phyloP scores from a whole-genome alignment of 441 rosid species.

The Populus hybrid region DNA sequence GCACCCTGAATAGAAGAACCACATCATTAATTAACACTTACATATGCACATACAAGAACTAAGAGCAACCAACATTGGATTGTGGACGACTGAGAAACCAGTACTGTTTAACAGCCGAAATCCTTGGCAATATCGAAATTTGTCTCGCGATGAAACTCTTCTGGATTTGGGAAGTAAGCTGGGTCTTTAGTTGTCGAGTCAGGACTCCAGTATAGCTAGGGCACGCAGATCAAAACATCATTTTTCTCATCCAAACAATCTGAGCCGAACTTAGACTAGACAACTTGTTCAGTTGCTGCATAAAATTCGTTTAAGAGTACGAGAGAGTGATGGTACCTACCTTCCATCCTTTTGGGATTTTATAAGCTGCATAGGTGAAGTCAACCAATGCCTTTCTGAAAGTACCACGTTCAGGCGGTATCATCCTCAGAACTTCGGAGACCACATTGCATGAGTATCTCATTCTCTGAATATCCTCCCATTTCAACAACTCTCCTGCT shows the following conservation, averaged over 20 bases:
- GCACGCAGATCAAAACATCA: neutral
- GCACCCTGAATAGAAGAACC: too few relatives aligned
- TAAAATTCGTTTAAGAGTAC: too few relatives aligned
- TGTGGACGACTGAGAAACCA: neutral
- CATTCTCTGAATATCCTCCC: slow-evolving; percentile 22
- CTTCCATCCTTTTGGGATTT: slow-evolving; percentile 30
- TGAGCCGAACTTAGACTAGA: too few relatives aligned
- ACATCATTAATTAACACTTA: too few relatives aligned
- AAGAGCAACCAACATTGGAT: too few relatives aligned
- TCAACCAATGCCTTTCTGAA: slow-evolving; percentile 25
- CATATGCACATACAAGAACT: too few relatives aligned
- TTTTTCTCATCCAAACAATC: too few relatives aligned
- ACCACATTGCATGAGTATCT: slow-evolving; percentile 5
- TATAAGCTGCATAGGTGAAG: slow-evolving; percentile 17
- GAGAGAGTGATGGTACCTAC: slow-evolving; percentile 20
- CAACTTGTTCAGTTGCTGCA: too few relatives aligned
- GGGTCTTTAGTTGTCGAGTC: neutral
- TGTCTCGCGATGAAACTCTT: neutral
- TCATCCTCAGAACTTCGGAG: slow-evolving; percentile 10
- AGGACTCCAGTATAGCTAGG: slow-evolving; percentile 1
- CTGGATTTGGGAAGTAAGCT: neutral
- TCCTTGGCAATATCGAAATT: neutral
- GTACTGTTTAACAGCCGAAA: neutral
- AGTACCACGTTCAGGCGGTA: slow-evolving; percentile 13
- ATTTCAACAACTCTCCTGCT: neutral